Conservation (phyloP, 805 yeast species). For the Lipomyces sp. region DNA sequence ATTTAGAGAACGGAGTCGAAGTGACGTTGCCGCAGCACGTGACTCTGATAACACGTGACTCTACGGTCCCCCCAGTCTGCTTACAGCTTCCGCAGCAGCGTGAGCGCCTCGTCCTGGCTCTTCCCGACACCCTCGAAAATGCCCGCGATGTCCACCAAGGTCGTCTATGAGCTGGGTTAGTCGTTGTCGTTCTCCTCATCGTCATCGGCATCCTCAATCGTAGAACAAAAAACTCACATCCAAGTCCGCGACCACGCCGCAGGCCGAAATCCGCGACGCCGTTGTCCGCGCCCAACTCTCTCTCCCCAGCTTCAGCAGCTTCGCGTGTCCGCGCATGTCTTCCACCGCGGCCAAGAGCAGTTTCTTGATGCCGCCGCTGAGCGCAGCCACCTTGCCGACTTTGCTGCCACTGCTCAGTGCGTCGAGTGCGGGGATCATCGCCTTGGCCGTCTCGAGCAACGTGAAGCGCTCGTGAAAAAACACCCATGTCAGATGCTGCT, state of each 20-base stretch:
- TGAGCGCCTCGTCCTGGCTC: conserved; percentile 21
- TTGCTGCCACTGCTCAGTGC: background rate
- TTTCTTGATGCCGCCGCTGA: conserved; percentile 2
- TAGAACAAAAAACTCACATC: conserved; percentile 11
- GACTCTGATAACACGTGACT: background rate
- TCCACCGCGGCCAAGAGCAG: conserved; percentile 4
- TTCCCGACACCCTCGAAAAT: conserved; percentile 15
- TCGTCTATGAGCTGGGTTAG: no score
- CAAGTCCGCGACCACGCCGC: background rate
- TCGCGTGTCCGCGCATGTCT: conserved; percentile 20
- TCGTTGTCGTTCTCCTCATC: no score
- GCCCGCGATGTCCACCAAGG: conserved; percentile 1
- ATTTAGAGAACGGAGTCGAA: background rate
- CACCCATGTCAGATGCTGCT: conserved; percentile 8
- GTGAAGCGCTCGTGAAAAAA: conserved; percentile 19
- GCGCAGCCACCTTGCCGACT: conserved; percentile 2
- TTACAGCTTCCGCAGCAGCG: conserved; percentile 18
- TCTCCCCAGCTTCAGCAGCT: conserved; percentile 9
- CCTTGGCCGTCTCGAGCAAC: conserved; percentile 17
- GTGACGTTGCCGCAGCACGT: no score
- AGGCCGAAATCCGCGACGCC: conserved; percentile 3
- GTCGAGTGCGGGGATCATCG: conserved; percentile 10
- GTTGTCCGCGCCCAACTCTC: conserved; percentile 16
- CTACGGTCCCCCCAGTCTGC: no score
- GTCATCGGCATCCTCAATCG: no score